Evolutionary conservation across 352 stramenopile species (phyloP).

Genomic region (Pythium aphanidermatum): DNA sequence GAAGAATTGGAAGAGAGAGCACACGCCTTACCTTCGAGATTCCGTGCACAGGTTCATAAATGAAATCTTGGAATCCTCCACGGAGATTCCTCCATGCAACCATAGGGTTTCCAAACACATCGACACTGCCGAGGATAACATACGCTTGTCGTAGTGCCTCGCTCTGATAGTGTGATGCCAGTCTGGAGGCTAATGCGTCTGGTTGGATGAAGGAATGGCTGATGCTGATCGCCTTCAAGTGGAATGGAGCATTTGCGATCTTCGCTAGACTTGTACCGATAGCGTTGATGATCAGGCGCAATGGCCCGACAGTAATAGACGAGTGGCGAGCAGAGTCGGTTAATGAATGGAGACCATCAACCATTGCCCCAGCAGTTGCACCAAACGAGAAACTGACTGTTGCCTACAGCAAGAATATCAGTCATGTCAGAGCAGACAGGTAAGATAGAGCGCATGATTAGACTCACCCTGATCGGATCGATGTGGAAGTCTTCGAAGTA

Average conservation of each 20-base stretch:
- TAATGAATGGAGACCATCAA: conserved; percentile 42
- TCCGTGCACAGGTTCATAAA: conserved; percentile 73
- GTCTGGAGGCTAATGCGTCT: conserved; percentile 53
- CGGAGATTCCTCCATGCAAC: conserved; percentile 84
- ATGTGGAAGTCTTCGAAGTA: conserved; percentile 90
- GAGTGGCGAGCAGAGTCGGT: conserved; percentile 17
- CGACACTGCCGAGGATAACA: conserved; percentile 82
- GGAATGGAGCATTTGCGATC: conserved; percentile 85
- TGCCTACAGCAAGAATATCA: conserved; percentile 21
- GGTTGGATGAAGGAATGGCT: conserved; percentile 83
- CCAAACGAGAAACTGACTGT: conserved; percentile 85
- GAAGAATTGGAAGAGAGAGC: not conserved
- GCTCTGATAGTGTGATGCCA: conserved; percentile 84
- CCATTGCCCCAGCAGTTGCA: conserved; percentile 53
- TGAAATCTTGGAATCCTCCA: conserved; percentile 76
- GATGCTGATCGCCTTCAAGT: conserved; percentile 68
- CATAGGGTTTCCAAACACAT: conserved; percentile 86
- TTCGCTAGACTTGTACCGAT: conserved; percentile 85
- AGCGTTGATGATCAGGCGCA: conserved; percentile 81
- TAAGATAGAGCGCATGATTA: not conserved
- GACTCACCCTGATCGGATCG: conserved; percentile 61
- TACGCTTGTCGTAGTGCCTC: conserved; percentile 85
- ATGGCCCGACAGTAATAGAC: conserved; percentile 59
- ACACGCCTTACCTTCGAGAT: conserved; percentile 43
- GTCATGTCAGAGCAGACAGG: not conserved